Evolutionary conservation across 2,329 filamentous ascomycete species (phyloP), one percentile per base, ranked within the genome.

Genomic region (Emericellopsis atlantica): DNA sequence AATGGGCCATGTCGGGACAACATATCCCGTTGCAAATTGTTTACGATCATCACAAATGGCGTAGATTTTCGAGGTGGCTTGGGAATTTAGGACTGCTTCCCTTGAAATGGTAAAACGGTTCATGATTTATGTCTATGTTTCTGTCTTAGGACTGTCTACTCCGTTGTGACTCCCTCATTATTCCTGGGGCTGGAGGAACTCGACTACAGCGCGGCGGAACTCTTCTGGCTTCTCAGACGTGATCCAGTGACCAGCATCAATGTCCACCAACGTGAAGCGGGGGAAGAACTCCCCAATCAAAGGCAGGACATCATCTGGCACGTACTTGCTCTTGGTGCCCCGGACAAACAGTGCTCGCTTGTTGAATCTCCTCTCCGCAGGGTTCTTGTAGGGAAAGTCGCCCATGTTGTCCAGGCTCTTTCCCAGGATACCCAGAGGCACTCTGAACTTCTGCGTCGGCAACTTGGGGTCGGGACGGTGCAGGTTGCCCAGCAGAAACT

Each of bases 401-500:
- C 84, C 87, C 65, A 96, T 76, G 47, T 84, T 69, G 49, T 79
- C 74, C 33, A 98, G 66, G 0, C 79, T 70, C 37, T 70, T 67
- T 4, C 71, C 79, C 0, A 98, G 66, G 4, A 76, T 79, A 37
- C 73, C 69, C 10, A 98, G 65, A 0, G 92, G 90, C 4, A 96
- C 78, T 23, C 85, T 76, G 62, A 92, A 95, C 50, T 75, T 79
- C 51, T 83, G 73, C 3, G 66, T 66, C 12, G 8, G 26, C 26
- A 32, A 15, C 39, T 69, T 63, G 14, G 58, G 61, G 8, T 49
- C 33, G 0, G 70, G 66, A 5, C 79, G 75, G 49, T 82, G 61
- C 32, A 96, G 67, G 56, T 96, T 98, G 10, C 84, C 86, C 1
- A 98, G 74, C 14, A 98, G 73, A 59, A 96, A 98, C 55, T 95